phyloP scores from a whole-genome alignment of 176 grass and related monocot genomes.

The Oryza longistaminata region DNA sequence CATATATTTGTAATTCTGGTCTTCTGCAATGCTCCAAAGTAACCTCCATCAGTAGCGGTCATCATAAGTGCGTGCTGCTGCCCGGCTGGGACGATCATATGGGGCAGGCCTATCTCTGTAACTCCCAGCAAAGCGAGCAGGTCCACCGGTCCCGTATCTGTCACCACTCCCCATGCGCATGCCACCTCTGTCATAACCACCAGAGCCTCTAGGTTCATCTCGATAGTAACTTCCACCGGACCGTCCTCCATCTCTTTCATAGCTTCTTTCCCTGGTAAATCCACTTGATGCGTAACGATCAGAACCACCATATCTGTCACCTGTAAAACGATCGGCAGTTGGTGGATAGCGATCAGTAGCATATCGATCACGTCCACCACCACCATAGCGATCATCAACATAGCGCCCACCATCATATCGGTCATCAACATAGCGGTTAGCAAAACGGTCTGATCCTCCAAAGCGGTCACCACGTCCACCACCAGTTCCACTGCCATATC shows the following conservation, averaged over 20 bases:
- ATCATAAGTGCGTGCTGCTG: slow-evolving; percentile 58
- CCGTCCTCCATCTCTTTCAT: slow-evolving; percentile 69
- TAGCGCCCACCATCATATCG: slow-evolving; percentile 73
- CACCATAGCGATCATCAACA: slow-evolving; percentile 56
- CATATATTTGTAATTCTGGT: slow-evolving; percentile 22
- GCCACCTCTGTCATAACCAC: slow-evolving; percentile 68
- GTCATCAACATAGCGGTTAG: slow-evolving; percentile 69
- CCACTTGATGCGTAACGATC: slow-evolving; percentile 73
- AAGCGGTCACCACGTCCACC: slow-evolving; percentile 65
- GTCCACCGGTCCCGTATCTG: slow-evolving; percentile 54
- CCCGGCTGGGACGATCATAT: slow-evolving; percentile 78
- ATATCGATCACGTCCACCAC: slow-evolving; percentile 65
- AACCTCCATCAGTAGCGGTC: slow-evolving; percentile 71
- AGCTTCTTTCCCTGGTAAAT: slow-evolving; percentile 80
- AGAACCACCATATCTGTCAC: slow-evolving; percentile 74
- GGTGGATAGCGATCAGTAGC: slow-evolving; percentile 60
- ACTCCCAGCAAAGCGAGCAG: slow-evolving; percentile 56
- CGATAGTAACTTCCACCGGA: slow-evolving; percentile 61
- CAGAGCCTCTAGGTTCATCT: slow-evolving; percentile 48
- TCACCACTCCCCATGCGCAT: slow-evolving; percentile 48
- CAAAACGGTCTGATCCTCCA: slow-evolving; percentile 80
- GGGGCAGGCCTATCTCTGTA: slow-evolving; percentile 66
- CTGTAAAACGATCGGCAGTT: slow-evolving; percentile 67
- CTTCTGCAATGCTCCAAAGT: neutral
- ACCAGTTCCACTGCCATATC: slow-evolving; percentile 56